Evolutionary conservation across 2,329 filamentous ascomycete genomes (phyloP).

Genomic region (Verticillium albo-atrum): DNA sequence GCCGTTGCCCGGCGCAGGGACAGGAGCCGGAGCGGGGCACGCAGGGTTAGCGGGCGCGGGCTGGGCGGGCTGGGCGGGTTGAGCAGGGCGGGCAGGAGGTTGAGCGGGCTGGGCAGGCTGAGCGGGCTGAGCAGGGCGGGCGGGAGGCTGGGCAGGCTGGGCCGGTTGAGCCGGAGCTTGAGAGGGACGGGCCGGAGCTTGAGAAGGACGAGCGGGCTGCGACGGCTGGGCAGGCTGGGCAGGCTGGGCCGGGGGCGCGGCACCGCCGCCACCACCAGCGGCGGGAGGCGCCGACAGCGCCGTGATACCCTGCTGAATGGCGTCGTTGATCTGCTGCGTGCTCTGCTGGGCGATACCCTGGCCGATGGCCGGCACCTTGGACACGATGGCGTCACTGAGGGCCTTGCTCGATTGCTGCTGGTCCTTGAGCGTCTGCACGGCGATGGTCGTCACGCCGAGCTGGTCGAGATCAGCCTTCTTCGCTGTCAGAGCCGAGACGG

Average conservation of each 20-base stretch:
- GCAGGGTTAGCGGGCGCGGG: background rate
- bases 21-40: background rate
- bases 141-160: background rate
- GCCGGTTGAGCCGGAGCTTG: background rate
- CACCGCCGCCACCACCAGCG: conserved; percentile 1
- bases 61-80: background rate
- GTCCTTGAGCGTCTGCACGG: conserved; percentile 16
- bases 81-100: background rate
- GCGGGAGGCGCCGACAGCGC: conserved; percentile 6
- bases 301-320: conserved; percentile 16
- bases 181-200: background rate
- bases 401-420: conserved; percentile 15
- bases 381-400: conserved; percentile 18
- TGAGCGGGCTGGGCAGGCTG: background rate
- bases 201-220: background rate
- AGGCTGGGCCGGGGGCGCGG: conserved; percentile 3
- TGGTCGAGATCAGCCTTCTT: conserved; percentile 21
- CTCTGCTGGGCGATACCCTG: conserved; percentile 20
- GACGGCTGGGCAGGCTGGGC: background rate
- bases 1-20: background rate
- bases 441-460: conserved; percentile 18
- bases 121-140: background rate
- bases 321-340: conserved; percentile 17
- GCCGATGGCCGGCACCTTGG: conserved; percentile 20
- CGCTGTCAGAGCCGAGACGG: conserved; percentile 12